Base-by-base conservation (phyloP, 225 moss, liverwort and hornwort species). In the Lunularia cruciata region DNA sequence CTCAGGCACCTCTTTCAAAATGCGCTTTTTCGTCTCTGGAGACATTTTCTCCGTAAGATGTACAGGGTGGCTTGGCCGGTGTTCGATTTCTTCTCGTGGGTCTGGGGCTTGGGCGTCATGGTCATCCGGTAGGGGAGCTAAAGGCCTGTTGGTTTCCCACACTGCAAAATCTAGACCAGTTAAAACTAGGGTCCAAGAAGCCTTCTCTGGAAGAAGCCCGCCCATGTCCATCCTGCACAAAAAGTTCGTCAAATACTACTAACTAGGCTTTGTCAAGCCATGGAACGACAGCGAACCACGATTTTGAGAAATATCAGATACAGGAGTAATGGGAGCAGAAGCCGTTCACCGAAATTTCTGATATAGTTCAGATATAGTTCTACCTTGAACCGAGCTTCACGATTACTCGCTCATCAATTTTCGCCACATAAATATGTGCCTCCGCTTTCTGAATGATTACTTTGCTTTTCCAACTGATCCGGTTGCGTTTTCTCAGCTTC, bases 191-290 rank as follows among this genome's bases (percentile, higher is more conserved):
- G 65, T 85, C 90, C 90, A 91, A 0, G 52, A 46, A 9, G 56
- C 56, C 49, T 74, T 76, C 64, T 79, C 76, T 5, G 90, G 90
- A 55, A 86, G 54, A 33, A 86, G 76, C 5, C 28, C 37, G 25
- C 88, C 90, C 90, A 91, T 88, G 39, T 91, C 88, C 77, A 85
- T 86, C 69, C 90, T 91, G 81, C 69, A 66, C 47, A 68, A 20
- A 39, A n/a, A n/a, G n/a, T n/a, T n/a, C n/a, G n/a, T n/a, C n/a
- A n/a, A n/a, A n/a, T n/a, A n/a, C n/a, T n/a, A n/a, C n/a, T n/a
- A n/a, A n/a, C n/a, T n/a, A n/a, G n/a, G n/a, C n/a, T n/a, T n/a
- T n/a, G n/a, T n/a, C n/a, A n/a, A n/a, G n/a, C n/a, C n/a, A n/a
- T n/a, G n/a, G n/a, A n/a, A n/a, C n/a, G n/a, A n/a, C n/a, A n/a